Conservation (phyloP, 305 asterid genomes). For the Withania somnifera region DNA sequence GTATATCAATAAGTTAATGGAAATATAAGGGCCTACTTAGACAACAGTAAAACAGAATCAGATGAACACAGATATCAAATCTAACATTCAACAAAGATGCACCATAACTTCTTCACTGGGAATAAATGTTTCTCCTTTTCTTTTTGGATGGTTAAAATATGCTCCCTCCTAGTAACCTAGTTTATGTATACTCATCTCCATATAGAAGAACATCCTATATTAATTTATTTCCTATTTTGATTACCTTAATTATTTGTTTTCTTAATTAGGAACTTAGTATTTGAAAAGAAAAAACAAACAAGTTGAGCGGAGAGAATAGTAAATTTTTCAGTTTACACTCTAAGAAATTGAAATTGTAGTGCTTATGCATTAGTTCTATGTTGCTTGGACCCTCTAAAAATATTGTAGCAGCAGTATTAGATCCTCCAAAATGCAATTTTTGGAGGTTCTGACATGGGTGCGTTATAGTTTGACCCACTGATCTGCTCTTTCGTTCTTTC, state of each 20-base stretch:
- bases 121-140: background rate
- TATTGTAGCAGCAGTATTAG: no score
- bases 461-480: no score
- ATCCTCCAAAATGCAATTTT: background rate
- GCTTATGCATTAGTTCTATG: background rate
- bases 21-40: background rate
- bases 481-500: no score
- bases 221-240: background rate
- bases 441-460: no score
- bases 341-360: background rate
- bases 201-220: background rate
- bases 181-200: background rate
- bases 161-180: background rate
- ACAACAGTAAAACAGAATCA: background rate
- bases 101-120: background rate
- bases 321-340: background rate
- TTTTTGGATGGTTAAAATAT: background rate
- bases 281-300: background rate
- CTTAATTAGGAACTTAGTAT: background rate
- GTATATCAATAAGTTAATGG: background rate
- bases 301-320: background rate
- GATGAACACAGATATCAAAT: background rate
- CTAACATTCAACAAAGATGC: background rate
- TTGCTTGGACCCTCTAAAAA: background rate
- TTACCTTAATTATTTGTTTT: background rate